Evolutionary conservation across 2,329 filamentous ascomycete genomes (phyloP).

Genomic region (Aphanocladium album): DNA sequence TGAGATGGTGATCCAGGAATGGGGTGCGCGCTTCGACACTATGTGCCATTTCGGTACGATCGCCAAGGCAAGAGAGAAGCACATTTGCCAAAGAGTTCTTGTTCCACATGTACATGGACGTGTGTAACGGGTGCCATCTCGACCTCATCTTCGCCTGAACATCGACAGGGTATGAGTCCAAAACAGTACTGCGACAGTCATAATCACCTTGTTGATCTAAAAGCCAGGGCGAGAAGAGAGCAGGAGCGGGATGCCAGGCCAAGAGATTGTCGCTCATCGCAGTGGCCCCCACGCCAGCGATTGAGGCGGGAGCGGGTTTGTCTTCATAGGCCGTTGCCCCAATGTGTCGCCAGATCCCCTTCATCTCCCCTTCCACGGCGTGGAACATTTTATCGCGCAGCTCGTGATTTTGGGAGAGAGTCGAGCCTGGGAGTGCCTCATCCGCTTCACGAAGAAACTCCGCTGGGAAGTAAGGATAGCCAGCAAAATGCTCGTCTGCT

Average conservation of each 20-base stretch:
- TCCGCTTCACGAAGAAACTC: conserved; percentile 48
- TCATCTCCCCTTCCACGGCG: background rate
- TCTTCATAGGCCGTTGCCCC: background rate
- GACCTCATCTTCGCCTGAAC: conserved; percentile 19
- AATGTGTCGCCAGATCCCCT: background rate
- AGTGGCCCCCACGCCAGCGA: background rate
- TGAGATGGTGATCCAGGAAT: conserved; percentile 30
- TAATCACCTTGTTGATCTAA: background rate
- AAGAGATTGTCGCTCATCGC: background rate
- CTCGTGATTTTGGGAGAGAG: conserved; percentile 9
- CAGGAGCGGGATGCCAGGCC: background rate
- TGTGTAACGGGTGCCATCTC: conserved; percentile 27
- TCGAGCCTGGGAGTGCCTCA: conserved; percentile 25
- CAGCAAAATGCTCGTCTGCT: conserved; percentile 50
- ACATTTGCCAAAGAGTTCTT: conserved; percentile 22
- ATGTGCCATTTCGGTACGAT: conserved; percentile 33
- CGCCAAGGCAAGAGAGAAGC: conserved; percentile 27
- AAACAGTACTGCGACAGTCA: conserved; percentile 1
- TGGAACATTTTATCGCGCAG: background rate
- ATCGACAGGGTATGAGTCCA: conserved; percentile 15
- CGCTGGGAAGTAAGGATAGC: conserved; percentile 41
- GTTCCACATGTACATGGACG: conserved; percentile 23
- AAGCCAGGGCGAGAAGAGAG: background rate
- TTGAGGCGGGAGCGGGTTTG: background rate
- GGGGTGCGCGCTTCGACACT: conserved; percentile 31